Percentiles rank a stretch among this genome's conserved stretches.
Conservation (phyloP, 441 rosid species). For the Gossypium davidsonii region DNA sequence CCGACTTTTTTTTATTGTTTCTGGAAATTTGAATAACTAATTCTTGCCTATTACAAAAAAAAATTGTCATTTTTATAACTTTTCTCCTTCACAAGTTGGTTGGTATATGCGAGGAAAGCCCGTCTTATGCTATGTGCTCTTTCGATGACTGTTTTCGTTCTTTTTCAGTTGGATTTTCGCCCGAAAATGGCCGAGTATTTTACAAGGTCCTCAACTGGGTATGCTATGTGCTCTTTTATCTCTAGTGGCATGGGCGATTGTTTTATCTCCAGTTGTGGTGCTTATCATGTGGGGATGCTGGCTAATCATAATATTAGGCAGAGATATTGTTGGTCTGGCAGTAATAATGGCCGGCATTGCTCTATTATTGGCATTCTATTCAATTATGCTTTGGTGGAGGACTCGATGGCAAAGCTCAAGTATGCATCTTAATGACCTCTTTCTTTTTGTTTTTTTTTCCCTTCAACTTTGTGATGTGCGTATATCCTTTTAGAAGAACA, state of each 20-base stretch:
- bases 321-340: conserved; percentile 92
- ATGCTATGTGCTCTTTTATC: conserved; percentile 69
- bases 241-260: conserved; percentile 71
- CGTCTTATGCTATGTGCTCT: too few relatives aligned
- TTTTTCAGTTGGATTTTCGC: conserved; percentile 97
- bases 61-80: conserved; percentile 1
- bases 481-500: neutral
- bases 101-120: neutral
- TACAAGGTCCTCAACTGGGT: conserved; percentile 90
- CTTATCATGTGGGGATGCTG: conserved; percentile 90
- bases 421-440: conserved; percentile 30
- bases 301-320: conserved; percentile 71
- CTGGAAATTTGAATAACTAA: neutral
- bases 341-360: conserved; percentile 97
- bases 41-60: neutral
- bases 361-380: conserved; percentile 90
- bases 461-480: conserved; percentile 5
- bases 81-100: neutral
- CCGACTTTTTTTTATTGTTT: neutral
- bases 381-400: conserved; percentile 99
- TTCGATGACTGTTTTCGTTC: conserved; percentile 6
- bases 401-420: conserved; percentile 99
- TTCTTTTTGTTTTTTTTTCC: neutral
- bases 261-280: conserved; percentile 76
- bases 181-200: conserved; percentile 84